phyloP scores from a whole-genome alignment of 2,329 filamentous ascomycete genomes.

The Pseudocercospora fuligena region DNA sequence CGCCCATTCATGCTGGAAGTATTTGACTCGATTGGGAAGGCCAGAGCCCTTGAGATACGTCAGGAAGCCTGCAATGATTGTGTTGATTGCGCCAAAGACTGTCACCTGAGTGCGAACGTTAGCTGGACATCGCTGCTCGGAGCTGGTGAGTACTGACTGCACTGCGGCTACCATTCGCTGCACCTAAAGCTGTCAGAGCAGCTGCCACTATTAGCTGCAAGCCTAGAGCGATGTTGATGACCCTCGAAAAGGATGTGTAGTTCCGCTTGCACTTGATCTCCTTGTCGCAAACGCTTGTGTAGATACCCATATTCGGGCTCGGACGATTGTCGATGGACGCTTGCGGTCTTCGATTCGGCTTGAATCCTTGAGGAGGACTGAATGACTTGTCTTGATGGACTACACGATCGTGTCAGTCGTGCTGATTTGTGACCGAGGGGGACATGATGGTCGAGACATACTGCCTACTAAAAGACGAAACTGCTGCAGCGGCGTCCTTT shows the following conservation, averaged over 20 bases:
- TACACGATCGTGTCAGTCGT: constrained; percentile 9
- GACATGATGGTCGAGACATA: constrained; percentile 1
- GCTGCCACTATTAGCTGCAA: constrained; percentile 31
- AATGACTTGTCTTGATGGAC: constrained; percentile 29
- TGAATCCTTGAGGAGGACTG: constrained; percentile 22
- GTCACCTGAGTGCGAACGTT: constrained; percentile 20
- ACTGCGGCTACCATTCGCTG: constrained; percentile 22
- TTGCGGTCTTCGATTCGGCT: constrained; percentile 23
- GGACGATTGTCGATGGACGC: constrained; percentile 17
- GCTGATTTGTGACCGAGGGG: background rate
- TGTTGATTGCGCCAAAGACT: constrained; percentile 32
- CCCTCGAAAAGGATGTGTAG: constrained; percentile 23
- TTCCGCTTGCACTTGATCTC: constrained; percentile 30
- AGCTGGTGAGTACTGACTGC: constrained; percentile 15
- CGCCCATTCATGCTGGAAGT: constrained; percentile 31
- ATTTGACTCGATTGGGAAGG: constrained; percentile 28
- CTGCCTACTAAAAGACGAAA: constrained; percentile 29
- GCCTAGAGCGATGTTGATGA: constrained; percentile 28
- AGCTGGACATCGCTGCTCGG: background rate
- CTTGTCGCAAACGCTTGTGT: constrained; percentile 27
- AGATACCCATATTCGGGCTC: constrained; percentile 28
- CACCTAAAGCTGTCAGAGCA: constrained; percentile 29
- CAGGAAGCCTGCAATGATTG: constrained; percentile 31
- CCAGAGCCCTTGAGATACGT: constrained; percentile 32
- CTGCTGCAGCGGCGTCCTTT: constrained; percentile 16